These are phyloP conservation scores for Coffea eugenioides DNA, from an alignment of 257 asterid genomes.

Conservation along the genomic window DNA sequence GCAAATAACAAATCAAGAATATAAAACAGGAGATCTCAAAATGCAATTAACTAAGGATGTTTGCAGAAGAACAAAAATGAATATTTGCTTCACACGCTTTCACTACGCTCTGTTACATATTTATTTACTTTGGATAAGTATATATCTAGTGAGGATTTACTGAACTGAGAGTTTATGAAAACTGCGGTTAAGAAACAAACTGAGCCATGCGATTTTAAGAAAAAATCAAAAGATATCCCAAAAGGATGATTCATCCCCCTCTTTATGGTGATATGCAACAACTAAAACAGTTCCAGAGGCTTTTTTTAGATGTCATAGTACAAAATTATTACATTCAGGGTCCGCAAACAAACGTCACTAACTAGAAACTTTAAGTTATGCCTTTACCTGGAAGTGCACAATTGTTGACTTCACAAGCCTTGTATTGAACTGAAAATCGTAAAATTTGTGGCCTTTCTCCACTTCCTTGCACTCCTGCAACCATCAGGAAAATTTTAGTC, in stretches of 20 bases:
- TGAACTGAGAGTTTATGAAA: background rate
- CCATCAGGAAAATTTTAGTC: slow-evolving; percentile 17
- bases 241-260: background rate
- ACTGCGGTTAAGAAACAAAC: background rate
- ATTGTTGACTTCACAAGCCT: slow-evolving; percentile 89
- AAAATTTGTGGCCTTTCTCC: slow-evolving; percentile 64
- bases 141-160: background rate
- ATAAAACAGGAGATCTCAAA: background rate
- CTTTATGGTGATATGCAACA: background rate
- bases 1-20: background rate
- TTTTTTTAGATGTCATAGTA: background rate
- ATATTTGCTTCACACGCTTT: background rate
- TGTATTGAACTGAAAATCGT: slow-evolving; percentile 84
- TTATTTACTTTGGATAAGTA: background rate
- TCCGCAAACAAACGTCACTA: background rate
- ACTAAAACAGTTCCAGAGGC: background rate
- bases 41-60: background rate
- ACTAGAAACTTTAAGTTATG: background rate
- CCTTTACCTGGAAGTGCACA: slow-evolving; percentile 92
- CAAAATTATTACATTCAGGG: background rate
- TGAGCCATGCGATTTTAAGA: background rate
- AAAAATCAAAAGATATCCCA: background rate
- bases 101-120: background rate
- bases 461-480: slow-evolving; percentile 75
- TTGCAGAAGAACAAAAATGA: background rate